Evolutionary conservation across 176 grass and related monocot species (phyloP), one percentile per base, ranked within the genome.

Genomic region (Zizania latifolia): DNA sequence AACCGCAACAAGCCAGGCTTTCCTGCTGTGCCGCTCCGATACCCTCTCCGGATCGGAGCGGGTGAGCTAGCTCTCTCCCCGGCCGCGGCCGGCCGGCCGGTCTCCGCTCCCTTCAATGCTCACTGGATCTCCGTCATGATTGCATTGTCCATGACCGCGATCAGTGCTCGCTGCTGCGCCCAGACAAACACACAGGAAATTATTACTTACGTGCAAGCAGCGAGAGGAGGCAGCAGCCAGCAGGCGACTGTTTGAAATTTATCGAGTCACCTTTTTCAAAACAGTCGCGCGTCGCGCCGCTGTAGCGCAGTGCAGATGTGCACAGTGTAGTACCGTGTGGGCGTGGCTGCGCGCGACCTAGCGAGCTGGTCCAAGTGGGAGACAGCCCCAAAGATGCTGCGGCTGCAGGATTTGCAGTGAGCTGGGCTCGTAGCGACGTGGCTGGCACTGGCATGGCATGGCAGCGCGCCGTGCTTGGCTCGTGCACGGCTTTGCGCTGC

Each of bases 121-220:
- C 37, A 41, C 68, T 78, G 78, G 3, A 44, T 10, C 28, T 10
- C 43, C 9, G 40, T 6, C 80, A 87, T 83, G 68, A 83, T 83
- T 83, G 24, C 59, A 23, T 54, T 32, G 51, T 73, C 59, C 80
- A 78, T 61, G 53, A 57, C 32, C 23, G 57, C 53, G 45, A 65
- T 29, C 79, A 72, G 45, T 30, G 8, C 40, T 29, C 2, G 33
- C 48, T 50, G 17, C 50, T 22, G 19, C 65, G 45, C 9, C 16
- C 78, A 65, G 36, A n/a, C n/a, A 64, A 6, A 56, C 48, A 62
- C 51, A 55, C 66, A 51, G 26, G 46, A 60, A 68, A 68, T 55
- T 69, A 24, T 73, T 34, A 53, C 48, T 19, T 45, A 82, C 72
- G 13, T 68, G 19, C 69, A 59, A 54, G 64, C 81, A 37, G 23